Evolutionary conservation across 2,329 filamentous ascomycete species (phyloP), one percentile per base, ranked within the genome.

Genomic region (Cladosporium sp.): DNA sequence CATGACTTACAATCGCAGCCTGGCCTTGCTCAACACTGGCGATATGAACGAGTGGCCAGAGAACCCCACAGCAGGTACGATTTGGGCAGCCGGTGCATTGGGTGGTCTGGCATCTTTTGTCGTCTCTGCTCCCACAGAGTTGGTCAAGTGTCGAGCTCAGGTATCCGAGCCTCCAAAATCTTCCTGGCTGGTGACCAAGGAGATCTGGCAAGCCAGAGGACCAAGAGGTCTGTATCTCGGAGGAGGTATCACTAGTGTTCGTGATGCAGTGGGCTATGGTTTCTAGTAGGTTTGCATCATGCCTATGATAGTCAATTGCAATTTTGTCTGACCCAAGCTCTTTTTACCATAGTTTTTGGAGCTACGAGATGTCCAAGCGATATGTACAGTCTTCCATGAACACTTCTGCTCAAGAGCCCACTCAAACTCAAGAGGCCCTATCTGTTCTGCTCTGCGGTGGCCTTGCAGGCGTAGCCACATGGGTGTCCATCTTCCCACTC

Each of bases 251-350:
- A 98, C 94, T 0, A 91, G 90, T 62, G 75, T 94, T 48, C 85
- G 94, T 58, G 94, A 98, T 78, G 89, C 90, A 65, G 86, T 97
- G 64, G 94, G 94, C n/a, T 98, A 97, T 79, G 94, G 93, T 0
- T 97, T 97, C 77, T 98, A 97, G 85, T 88, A 82, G 72, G 84
- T 74, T 63, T 49, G 53, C 34, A 25, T 26, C 18, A 18, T 26
- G 2, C 28, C 13, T 58, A 5, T 51, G 5, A 10, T 16, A 11
- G 26, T 36, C 18, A 21, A 7, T 10, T 26, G 8, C 21, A 18
- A n/a, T n/a, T n/a, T n/a, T 18, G n/a, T 36, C 25, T 28, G 21
- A 58, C 51, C 34, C 57, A 57, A 43, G 63, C 26, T 43, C 46
- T 48, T 34, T 34, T 18, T 6, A 25, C 14, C 16, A 23, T 36